Evolutionary conservation across 495 filamentous ascomycete species (phyloP).

Genomic region (Viridothelium virens): DNA sequence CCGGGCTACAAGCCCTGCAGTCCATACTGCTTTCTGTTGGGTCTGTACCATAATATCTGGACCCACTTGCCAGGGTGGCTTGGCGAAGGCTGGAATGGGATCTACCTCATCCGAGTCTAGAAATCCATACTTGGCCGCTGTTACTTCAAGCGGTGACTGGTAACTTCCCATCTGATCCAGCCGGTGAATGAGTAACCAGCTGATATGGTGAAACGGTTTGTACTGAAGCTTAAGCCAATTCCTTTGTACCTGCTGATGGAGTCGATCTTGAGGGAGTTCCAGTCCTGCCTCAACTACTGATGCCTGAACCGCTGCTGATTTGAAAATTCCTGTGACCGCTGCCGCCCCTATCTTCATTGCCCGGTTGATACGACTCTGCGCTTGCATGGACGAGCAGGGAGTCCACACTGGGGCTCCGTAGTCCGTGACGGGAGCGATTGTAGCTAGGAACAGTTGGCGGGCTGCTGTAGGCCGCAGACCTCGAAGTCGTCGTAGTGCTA

Average conservation of each 20-base stretch:
- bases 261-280: background rate
- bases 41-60: background rate
- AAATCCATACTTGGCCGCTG: background rate
- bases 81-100: background rate
- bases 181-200: background rate
- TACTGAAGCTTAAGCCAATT: background rate
- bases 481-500: background rate
- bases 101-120: background rate
- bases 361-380: no score
- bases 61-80: background rate
- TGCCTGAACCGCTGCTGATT: no score
- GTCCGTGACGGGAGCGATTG: background rate
- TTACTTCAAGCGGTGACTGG: background rate
- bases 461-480: background rate
- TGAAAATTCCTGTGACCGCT: no score
- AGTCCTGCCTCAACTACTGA: no score
- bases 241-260: background rate
- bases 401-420: background rate
- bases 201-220: background rate
- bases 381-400: background rate
- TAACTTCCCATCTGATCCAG: background rate
- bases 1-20: background rate
- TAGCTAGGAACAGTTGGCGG: background rate
- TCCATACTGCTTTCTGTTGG: background rate
- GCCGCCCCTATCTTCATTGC: no score